These are phyloP conservation scores for Pyrrhoderma noxium DNA, from an alignment of 1,284 basidiomycete genomes.

Conservation along the genomic window DNA sequence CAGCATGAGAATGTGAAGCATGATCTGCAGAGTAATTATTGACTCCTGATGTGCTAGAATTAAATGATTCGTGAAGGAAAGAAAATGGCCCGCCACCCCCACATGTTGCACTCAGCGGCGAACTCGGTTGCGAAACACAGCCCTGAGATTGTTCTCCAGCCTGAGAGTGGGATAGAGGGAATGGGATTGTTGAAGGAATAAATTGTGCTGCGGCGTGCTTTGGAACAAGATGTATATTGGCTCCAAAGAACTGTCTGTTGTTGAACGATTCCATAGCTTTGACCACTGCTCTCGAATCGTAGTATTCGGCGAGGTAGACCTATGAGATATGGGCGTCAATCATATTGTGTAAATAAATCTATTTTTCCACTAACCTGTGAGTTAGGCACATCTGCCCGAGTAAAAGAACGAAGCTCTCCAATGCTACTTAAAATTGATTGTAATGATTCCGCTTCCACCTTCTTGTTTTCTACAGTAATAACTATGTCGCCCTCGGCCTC, in stretches of 20 bases:
- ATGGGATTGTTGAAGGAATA: not conserved
- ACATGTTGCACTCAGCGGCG: not conserved
- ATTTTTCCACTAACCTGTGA: too few relatives aligned
- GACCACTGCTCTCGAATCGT: slow-evolving; percentile 48
- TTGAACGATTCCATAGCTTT: slow-evolving; percentile 34
- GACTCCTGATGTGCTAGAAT: not conserved
- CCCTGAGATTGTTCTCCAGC: not conserved
- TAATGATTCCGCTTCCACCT: slow-evolving; percentile 15
- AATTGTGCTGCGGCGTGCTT: slow-evolving; percentile 21
- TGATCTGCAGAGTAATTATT: not conserved
- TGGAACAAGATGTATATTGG: slow-evolving; percentile 25
- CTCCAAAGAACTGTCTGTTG: slow-evolving; percentile 28
- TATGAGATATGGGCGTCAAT: slow-evolving; percentile 19
- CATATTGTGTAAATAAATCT: too few relatives aligned
- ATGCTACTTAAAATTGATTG: slow-evolving; percentile 20
- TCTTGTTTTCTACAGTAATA: slow-evolving; percentile 28
- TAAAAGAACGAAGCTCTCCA: slow-evolving; percentile 21
- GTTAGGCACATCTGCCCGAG: slow-evolving; percentile 1
- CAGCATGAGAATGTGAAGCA: not conserved
- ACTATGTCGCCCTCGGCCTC: slow-evolving; percentile 35
- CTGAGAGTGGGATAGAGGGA: not conserved
- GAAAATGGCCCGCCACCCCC: not conserved
- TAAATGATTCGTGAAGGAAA: not conserved
- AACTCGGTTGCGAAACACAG: slow-evolving; percentile 4
- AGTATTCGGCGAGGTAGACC: slow-evolving; percentile 55